phyloP scores from a whole-genome alignment of 441 rosid species.

The Corymbia calophylla region DNA sequence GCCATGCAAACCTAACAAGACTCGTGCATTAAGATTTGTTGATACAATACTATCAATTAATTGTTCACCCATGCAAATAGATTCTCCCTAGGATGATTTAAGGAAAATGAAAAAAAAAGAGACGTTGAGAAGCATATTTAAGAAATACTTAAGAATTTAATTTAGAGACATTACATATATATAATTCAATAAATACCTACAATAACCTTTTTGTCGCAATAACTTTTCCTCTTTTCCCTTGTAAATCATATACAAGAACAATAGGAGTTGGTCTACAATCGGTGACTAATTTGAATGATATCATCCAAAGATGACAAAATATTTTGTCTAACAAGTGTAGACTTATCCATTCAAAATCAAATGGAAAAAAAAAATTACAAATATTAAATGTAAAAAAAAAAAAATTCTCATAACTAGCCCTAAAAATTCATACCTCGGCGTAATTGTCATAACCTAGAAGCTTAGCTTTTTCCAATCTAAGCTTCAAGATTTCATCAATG shows the following conservation, averaged over 20 bases:
- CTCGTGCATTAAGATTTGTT: too few species aligned
- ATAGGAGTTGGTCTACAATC: neutral
- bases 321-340: neutral
- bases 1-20: too few species aligned
- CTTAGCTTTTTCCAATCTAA: slow-evolving; percentile 65
- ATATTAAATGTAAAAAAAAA: neutral
- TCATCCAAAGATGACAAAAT: neutral
- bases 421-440: slow-evolving; percentile 54
- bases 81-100: too few species aligned
- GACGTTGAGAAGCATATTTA: too few species aligned
- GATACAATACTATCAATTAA: too few species aligned
- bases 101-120: too few species aligned
- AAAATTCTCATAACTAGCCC: neutral
- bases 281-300: too few species aligned
- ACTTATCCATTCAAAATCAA: neutral
- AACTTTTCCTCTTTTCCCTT: neutral
- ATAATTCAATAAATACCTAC: too few species aligned
- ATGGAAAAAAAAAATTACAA: neutral
- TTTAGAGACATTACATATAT: too few species aligned
- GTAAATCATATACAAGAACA: neutral
- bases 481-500: slow-evolving; percentile 11
- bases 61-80: too few species aligned
- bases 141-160: too few species aligned
- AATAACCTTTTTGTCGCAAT: neutral
- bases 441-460: slow-evolving; percentile 65